Evolutionary conservation across 2,329 filamentous ascomycete species (phyloP), one percentile per base, ranked within the genome.

Genomic region (Alternaria sp.): DNA sequence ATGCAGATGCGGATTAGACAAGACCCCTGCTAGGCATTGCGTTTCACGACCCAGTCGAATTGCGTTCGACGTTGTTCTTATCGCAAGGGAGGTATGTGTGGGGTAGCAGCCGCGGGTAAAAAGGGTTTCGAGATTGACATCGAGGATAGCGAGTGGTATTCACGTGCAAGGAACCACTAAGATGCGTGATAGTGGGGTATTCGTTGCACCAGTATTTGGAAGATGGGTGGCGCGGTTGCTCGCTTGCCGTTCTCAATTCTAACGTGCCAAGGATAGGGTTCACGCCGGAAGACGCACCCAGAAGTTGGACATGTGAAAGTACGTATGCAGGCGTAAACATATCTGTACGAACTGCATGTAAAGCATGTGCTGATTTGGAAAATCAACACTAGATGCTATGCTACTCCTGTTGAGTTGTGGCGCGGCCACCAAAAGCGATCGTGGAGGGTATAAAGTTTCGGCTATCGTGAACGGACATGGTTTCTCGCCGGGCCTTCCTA

Each of bases 371-470:
- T 30, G 28, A 11, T 30, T 30, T 30, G 28, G 28, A 12, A 11
- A 11, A 30, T 30, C 28, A 30, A 30, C 28, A 30, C 28, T 30
- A 12, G 28, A 11, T 51, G 18, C 20, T 38, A 22, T 36, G 32
- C 48, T 22, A 51, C 7, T 18, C 34, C 4, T 48, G 46, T 52
- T 52, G 18, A 41, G 18, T 22, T 12, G 49, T 26, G 49, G 38
- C 12, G 38, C 38, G 38, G 28, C 20, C 24, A 41, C 49, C 34
- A 32, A 42, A 22, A 32, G 48, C 48, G 26, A 32, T 28, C 43
- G 39, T 53, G 48, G 55, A 53, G 48, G 28, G 48, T 26, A 52
- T 52, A 46, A 28, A 46, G 48, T 57, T 57, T 57, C 54, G 54
- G 28, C 47, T 46, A 57, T 57, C 47, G 47, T 18, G 47, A 43